phyloP scores from a whole-genome alignment of 2,329 filamentous ascomycete species.

The Rutstroemia sp. region DNA sequence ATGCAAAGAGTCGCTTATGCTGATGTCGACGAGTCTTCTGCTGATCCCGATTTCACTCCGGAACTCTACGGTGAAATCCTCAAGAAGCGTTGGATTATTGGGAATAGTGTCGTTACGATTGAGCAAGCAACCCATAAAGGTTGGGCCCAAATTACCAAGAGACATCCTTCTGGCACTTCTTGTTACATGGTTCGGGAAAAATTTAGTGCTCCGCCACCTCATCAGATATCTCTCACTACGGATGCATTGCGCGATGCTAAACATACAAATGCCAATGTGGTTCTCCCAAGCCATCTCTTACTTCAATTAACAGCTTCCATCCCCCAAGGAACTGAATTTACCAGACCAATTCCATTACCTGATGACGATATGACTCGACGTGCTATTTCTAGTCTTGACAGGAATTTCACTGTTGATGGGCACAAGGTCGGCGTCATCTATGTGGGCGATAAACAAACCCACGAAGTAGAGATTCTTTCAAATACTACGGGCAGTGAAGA shows the following conservation, averaged over 20 bases:
- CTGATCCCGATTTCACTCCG: conserved; percentile 57
- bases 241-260: conserved; percentile 44
- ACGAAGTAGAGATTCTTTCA: conserved; percentile 76
- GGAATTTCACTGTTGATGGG: conserved; percentile 82
- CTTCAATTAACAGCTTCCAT: conserved; percentile 60
- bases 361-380: conserved; percentile 46
- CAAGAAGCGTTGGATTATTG: conserved; percentile 64
- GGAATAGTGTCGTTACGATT: conserved; percentile 66
- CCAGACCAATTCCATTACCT: conserved; percentile 70
- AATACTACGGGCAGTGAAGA: conserved; percentile 83
- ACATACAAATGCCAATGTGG: conserved; percentile 46
- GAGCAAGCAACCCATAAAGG: conserved; percentile 61
- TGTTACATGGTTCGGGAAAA: conserved; percentile 46
- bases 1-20: conserved; percentile 86
- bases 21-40: conserved; percentile 69
- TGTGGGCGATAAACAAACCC: conserved; percentile 76
- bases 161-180: conserved; percentile 62
- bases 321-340: conserved; percentile 47
- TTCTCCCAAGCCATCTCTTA: conserved; percentile 67
- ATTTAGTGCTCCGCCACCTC: conserved; percentile 49
- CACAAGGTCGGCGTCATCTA: conserved; percentile 96
- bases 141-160: conserved; percentile 63
- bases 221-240: conserved; percentile 43
- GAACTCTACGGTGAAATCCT: conserved; percentile 58
- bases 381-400: conserved; percentile 75